These are phyloP conservation scores for Diaporthe longicolla DNA, from an alignment of 2,329 filamentous ascomycete species.

Conservation along the genomic window DNA sequence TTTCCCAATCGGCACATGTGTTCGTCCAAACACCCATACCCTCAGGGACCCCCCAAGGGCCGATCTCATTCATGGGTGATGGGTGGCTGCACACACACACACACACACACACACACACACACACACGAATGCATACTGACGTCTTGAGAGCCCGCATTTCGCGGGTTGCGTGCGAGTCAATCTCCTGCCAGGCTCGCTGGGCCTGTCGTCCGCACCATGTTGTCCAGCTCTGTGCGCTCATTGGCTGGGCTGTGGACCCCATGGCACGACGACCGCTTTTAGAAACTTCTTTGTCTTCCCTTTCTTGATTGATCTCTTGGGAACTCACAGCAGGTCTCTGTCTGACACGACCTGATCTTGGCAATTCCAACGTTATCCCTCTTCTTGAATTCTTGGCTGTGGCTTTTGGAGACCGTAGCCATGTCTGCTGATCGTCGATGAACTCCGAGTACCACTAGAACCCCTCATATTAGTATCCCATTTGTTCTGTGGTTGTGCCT, in stretches of 20 bases:
- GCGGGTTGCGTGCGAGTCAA: conserved; percentile 2
- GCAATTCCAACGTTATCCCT: conserved; percentile 17
- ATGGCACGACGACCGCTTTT: conserved; percentile 4
- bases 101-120: neutral
- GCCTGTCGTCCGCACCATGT: conserved; percentile 26
- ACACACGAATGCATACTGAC: neutral
- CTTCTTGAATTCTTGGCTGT: neutral
- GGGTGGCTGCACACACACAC: neutral
- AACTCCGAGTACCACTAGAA: too few relatives aligned
- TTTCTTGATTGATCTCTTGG: neutral
- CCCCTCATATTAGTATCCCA: too few relatives aligned
- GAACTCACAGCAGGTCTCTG: neutral
- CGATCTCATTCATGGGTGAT: neutral
- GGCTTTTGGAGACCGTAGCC: neutral
- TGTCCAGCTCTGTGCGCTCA: neutral
- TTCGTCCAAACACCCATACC: neutral
- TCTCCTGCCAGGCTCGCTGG: conserved; percentile 2
- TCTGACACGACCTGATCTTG: neutral
- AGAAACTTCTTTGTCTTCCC: neutral
- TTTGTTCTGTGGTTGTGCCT: too few relatives aligned
- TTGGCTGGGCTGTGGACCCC: conserved; percentile 12
- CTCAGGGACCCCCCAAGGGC: neutral
- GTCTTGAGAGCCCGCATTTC: neutral
- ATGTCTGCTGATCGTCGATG: neutral
- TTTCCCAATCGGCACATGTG: neutral